Evolutionary conservation across 768 basidiomycete species (phyloP), one percentile per base, ranked within the genome.

Genomic region (Artomyces pyxidatus): DNA sequence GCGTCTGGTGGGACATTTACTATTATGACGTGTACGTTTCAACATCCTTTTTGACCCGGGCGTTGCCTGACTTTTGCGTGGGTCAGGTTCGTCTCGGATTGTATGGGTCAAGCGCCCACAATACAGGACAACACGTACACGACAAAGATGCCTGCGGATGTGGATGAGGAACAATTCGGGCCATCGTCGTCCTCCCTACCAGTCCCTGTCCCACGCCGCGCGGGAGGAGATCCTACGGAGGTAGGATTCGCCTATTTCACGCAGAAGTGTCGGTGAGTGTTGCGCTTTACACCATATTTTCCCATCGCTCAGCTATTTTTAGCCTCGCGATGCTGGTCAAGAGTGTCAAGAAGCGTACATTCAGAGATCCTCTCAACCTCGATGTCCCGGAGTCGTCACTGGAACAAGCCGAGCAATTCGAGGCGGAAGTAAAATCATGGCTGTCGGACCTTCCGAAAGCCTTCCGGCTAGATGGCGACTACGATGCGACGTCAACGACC

Each of bases 1-100:
- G 80, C 53, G 63, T 86, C 6, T 88, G 88, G 85, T 90, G 88
- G 88, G 83, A 86, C 45, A 71, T 88, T 10, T 74, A 80, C 59
- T 86, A 77, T 63, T 88, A 81, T 61, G 88, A 90, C 62, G 59
- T 83, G 88, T 88, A 61, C 57, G 84, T 75, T 6, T 26, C 26
- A 32, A 7, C 16, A 11, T 37, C 38, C 19, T 42, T 38, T 37
- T 44, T 32, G 47, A 44, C 21, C 45, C 30, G 9, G 23, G 23
- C 5, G 26, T 25, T 27, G 29, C 10, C 23, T 21, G 19, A 29
- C 42, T 38, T 30, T 26, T 39, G 42, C 11, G 29, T 28, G 27
- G 29, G 21, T n/a, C 22, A 89, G 87, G 52, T 84, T 85, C 61
- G 70, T 81, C 17, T 79, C 87, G 5, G 87, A 88, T 59, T 72